A percentile compares a stretch with the other conserved stretches of the same genome.
These are phyloP conservation scores for Hypholoma fasciculare DNA, from an alignment of 768 basidiomycete species.

Conservation along the genomic window DNA sequence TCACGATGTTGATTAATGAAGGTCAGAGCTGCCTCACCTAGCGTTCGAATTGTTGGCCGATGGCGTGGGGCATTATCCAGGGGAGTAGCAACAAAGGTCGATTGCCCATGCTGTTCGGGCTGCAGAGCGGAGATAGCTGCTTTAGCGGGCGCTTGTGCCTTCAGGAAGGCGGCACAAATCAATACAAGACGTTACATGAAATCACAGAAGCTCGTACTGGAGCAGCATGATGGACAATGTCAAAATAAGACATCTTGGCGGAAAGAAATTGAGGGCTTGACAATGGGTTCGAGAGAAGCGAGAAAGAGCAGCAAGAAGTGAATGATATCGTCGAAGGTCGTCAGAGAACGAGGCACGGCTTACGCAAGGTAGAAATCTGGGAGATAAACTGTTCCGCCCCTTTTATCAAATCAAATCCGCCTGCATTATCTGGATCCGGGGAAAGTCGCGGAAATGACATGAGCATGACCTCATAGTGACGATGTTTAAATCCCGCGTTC, in stretches of 20 bases:
- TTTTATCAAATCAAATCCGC: neutral
- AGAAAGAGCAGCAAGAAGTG: neutral
- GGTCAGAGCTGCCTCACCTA: neutral
- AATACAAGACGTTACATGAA: neutral
- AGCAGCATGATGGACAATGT: neutral
- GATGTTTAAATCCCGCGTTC: neutral
- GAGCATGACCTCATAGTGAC: conserved; percentile 8
- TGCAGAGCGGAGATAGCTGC: neutral
- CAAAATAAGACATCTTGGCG: conserved; percentile 1
- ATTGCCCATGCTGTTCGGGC: neutral
- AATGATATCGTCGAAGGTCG: neutral
- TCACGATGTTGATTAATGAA: neutral
- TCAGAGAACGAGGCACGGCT: neutral
- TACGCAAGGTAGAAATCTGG: neutral
- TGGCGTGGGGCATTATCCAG: neutral
- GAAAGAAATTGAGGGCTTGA: too few relatives aligned
- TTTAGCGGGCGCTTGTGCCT: neutral
- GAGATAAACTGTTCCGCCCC: neutral
- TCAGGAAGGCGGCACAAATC: neutral
- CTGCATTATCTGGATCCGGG: neutral
- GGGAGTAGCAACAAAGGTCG: neutral
- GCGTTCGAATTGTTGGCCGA: neutral
- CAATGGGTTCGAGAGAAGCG: too few relatives aligned
- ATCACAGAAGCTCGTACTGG: neutral
- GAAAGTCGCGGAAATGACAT: neutral